Conservation (phyloP, 495 filamentous ascomycete genomes). For the Penicillium tannophilum region DNA sequence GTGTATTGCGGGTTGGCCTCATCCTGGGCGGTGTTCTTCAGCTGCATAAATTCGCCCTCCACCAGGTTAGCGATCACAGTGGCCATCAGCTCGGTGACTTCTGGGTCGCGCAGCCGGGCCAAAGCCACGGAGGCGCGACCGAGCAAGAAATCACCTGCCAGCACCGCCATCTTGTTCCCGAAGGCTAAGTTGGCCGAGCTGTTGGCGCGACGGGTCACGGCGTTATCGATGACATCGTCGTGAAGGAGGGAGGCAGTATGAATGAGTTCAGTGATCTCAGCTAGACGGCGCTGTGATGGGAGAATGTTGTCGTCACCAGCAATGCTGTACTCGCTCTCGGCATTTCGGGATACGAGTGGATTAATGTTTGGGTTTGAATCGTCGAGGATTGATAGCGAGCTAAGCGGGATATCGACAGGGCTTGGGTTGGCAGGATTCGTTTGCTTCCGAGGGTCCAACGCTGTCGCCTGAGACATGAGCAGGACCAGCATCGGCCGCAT, state of each 20-base stretch:
- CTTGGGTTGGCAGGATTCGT: conserved; percentile 38
- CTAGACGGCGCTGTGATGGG: conserved; percentile 83
- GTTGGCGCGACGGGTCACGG: conserved; percentile 74
- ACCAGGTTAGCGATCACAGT: conserved; percentile 97
- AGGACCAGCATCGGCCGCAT: conserved; percentile 91
- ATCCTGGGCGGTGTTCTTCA: conserved; percentile 91
- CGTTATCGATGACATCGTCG: conserved; percentile 97
- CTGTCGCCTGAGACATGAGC: conserved; percentile 92
- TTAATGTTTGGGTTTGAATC: conserved; percentile 78
- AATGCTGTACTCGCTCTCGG: conserved; percentile 51
- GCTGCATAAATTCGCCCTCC: conserved; percentile 98
- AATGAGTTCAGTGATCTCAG: conserved; percentile 96
- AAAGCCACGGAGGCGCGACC: conserved; percentile 92
- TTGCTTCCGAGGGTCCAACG: conserved; percentile 67
- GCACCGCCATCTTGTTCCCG: conserved; percentile 97
- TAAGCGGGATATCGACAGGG: conserved; percentile 76
- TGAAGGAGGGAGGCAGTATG: conserved; percentile 96
- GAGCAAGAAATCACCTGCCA: conserved; percentile 93
- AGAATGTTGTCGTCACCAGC: conserved; percentile 48
- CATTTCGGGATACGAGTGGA: conserved; percentile 50
- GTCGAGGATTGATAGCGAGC: conserved; percentile 69
- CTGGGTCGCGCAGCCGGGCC: conserved; percentile 84
- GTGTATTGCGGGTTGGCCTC: conserved; percentile 80
- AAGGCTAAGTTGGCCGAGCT: conserved; percentile 91
- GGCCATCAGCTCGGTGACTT: conserved; percentile 91